Base-by-base conservation (phyloP, 768 basidiomycete genomes). In the Tricholoma sp. region DNA sequence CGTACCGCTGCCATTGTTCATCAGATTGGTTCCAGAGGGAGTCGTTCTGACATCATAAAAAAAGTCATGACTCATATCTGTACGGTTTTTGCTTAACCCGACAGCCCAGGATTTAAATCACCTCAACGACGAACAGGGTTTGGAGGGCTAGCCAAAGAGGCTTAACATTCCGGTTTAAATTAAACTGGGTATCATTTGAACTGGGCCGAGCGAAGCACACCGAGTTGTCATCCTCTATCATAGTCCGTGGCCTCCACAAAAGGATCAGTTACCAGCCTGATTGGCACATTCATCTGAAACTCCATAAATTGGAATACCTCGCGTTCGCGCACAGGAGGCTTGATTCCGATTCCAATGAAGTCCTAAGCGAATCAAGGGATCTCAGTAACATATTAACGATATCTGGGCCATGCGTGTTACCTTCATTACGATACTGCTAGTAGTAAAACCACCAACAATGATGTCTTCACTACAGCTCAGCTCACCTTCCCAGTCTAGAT, bases 401-500 rank as follows among this genome's bases (percentile, higher is more conserved):
- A 20, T 24, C 20, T 24, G 2, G 6, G 42, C 24, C 24, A 4
- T 12, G 29, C 6, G 7, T 4, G 6, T 48, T 31, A 77, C 79
- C 66, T 76, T 76, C 47, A 79, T 72, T 9, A 68, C 60, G 3
- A 84, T 67, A 41, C 74, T 72, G 15, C 66, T 74, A 1, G 77
- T 73, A 31, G 55, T 61, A 68, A 87, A 87, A 8, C 79, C 70
- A 18, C 79, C 78, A 45, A 72, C 70, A 1, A 63, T 66, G 39
- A 78, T 66, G 37, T 76, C 70, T 13, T 71, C 62, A 11, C 67
- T 60, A 45, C 73, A 69, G 28, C 62, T 63, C 13, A 86, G 58
- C 54, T 80, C 76, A 15, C 85, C 86, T 57, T 81, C 82, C 79
- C 85, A 89, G 61, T 87, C 84, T 1, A 87, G 68, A 58, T 77